These are phyloP conservation scores for Camillea tinctor DNA, from an alignment of 2,329 filamentous ascomycete genomes.

Conservation along the genomic window DNA sequence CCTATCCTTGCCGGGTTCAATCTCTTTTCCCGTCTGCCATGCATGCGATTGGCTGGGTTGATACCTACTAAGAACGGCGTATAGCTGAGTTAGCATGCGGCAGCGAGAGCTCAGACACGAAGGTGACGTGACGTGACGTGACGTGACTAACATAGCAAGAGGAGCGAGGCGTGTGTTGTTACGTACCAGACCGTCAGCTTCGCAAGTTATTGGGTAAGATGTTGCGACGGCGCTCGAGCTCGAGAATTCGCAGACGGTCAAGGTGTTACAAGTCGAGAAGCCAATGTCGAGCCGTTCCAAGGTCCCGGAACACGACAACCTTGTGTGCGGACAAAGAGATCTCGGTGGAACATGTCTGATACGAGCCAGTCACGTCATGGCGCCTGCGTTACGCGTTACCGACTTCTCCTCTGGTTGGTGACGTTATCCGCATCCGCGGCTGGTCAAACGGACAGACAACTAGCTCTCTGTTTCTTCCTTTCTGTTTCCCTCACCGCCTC, in stretches of 20 bases:
- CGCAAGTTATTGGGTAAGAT: constrained; percentile 18
- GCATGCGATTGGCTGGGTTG: neutral
- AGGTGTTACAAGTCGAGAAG: neutral
- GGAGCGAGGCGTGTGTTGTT: too few relatives aligned
- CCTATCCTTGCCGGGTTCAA: neutral
- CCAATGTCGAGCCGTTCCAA: constrained; percentile 5
- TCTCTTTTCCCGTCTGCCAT: neutral
- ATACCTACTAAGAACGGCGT: neutral
- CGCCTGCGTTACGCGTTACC: neutral
- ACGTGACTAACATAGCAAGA: neutral
- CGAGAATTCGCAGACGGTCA: constrained; percentile 9
- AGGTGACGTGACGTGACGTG: neutral
- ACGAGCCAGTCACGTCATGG: neutral
- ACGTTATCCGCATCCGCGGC: constrained; percentile 10
- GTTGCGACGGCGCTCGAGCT: constrained; percentile 1
- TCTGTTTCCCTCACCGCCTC: neutral
- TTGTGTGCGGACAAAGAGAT: neutral
- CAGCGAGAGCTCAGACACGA: neutral
- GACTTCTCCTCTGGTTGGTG: neutral
- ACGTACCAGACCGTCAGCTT: constrained; percentile 5
- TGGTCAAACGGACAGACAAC: constrained; percentile 5
- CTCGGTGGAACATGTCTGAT: neutral
- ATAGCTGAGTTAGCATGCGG: neutral
- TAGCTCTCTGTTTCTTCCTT: too few relatives aligned
- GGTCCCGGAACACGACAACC: constrained; percentile 6